Evolutionary conservation across 805 yeast genomes (phyloP), one percentile per base, ranked within the genome.

Genomic region (Wickerhamomyces bovis): DNA sequence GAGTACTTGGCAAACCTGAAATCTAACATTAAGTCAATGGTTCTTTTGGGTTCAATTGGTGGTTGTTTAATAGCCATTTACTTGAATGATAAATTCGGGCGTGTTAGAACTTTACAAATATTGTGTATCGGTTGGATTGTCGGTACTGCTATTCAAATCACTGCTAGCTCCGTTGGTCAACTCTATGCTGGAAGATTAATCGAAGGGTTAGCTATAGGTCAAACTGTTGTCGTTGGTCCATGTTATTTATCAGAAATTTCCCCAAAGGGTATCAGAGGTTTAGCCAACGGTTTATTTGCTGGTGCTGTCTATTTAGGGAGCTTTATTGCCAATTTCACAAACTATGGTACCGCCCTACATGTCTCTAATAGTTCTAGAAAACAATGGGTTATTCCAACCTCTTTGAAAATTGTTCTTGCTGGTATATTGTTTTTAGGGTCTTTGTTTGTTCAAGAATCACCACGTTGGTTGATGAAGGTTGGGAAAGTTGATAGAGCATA

Each of bases 221-320:
- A 76, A 53, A 73, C 83, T 9, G 72, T 76, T 10, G 77, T 78
- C 16, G 68, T 74, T 49, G 82, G 81, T 7, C 83, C 83, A 13
- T 67, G 76, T 44, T 77, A 76, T 53, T 57, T 76, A 41, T 69
- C 79, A 3, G 84, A 78, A 56, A 70, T 75, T 33, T 67, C 81
- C 15, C 83, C 84, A 18, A 66, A 69, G 38, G 63, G 71, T 30
- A 70, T 75, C 46, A 68, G 83, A 61, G 83, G 83, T 38, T 53
- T 75, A 43, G 71, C 77, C 55, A 71, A 69, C 42, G 73, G 78
- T 63, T 62, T 76, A 35, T 79, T 76, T 56, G 73, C 80, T 4
- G 83, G 83, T 49, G 75, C 80, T 9, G 82, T 78, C 31, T 78
- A 78, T 53, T 61, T 78, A 15, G 83, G 83, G 38, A 67, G 76